phyloP scores from a whole-genome alignment of 805 yeast genomes.

The Hanseniaspora jakobsenii region DNA sequence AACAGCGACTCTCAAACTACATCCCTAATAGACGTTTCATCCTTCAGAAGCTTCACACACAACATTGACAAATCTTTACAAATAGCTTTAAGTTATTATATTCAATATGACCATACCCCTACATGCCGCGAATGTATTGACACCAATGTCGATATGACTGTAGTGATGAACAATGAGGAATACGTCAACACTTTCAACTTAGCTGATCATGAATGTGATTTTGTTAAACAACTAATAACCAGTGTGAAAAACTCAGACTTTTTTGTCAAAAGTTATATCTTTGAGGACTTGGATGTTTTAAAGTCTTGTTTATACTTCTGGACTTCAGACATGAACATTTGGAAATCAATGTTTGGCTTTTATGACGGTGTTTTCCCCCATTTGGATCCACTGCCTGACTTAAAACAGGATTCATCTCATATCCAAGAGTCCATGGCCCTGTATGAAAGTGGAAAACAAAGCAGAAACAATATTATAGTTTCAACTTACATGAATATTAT shows the following conservation, averaged over 20 bases:
- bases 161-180: neutral
- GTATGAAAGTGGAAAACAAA: slow-evolving; percentile 10
- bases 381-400: neutral
- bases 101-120: slow-evolving; percentile 12
- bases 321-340: slow-evolving; percentile 14
- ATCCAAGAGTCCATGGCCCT: slow-evolving; percentile 1
- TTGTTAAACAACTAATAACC: neutral
- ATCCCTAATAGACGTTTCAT: neutral
- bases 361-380: slow-evolving; percentile 10
- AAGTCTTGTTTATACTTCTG: slow-evolving; percentile 11
- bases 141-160: slow-evolving; percentile 1
- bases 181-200: neutral
- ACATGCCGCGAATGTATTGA: neutral
- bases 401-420: neutral
- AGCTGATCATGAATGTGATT: slow-evolving; percentile 1
- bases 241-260: slow-evolving; percentile 1
- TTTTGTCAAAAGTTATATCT: slow-evolving; percentile 3
- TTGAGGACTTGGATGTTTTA: slow-evolving; percentile 2
- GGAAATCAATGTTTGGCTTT: slow-evolving; percentile 12
- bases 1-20: neutral
- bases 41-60: slow-evolving; percentile 4
- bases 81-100: slow-evolving; percentile 11
- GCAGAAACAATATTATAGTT: slow-evolving; percentile 9
- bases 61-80: slow-evolving; percentile 3
- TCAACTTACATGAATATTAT: slow-evolving; percentile 7